These are phyloP conservation scores for Phytophthora idaei DNA, from an alignment of 352 stramenopile genomes.

Conservation along the genomic window DNA sequence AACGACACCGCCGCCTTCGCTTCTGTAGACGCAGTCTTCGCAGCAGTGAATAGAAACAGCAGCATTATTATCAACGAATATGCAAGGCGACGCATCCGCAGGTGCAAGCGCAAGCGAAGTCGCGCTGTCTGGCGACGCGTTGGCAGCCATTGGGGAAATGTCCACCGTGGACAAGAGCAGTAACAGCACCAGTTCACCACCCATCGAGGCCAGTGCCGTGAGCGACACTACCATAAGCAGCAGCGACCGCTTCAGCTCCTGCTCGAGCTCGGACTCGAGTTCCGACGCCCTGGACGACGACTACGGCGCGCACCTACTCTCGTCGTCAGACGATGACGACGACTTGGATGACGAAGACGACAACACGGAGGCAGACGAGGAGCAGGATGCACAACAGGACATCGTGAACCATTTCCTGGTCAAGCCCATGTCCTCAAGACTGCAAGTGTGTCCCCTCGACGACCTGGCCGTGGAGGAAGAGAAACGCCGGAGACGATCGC, in stretches of 20 bases:
- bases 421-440: conserved; percentile 73
- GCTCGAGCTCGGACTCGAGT: conserved; percentile 40
- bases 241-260: conserved; percentile 41
- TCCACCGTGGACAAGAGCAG: conserved; percentile 11
- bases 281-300: conserved; percentile 41
- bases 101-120: conserved; percentile 35
- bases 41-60: no score
- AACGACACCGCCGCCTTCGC: background rate
- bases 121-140: conserved; percentile 25
- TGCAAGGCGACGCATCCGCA: conserved; percentile 28
- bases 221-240: conserved; percentile 53
- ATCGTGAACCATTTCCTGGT: conserved; percentile 43
- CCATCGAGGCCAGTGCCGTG: conserved; percentile 35
- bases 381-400: conserved; percentile 31
- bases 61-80: background rate
- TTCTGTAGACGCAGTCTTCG: conserved; percentile 2
- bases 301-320: conserved; percentile 45
- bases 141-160: conserved; percentile 29
- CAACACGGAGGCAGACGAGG: conserved; percentile 17
- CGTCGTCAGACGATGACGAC: conserved; percentile 44
- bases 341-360: conserved; percentile 39
- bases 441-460: conserved; percentile 77
- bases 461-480: conserved; percentile 80
- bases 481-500: conserved; percentile 67
- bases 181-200: conserved; percentile 6